Conservation (phyloP, 192 early-diverging fungal species). For the Allomyces macrogynus region DNA sequence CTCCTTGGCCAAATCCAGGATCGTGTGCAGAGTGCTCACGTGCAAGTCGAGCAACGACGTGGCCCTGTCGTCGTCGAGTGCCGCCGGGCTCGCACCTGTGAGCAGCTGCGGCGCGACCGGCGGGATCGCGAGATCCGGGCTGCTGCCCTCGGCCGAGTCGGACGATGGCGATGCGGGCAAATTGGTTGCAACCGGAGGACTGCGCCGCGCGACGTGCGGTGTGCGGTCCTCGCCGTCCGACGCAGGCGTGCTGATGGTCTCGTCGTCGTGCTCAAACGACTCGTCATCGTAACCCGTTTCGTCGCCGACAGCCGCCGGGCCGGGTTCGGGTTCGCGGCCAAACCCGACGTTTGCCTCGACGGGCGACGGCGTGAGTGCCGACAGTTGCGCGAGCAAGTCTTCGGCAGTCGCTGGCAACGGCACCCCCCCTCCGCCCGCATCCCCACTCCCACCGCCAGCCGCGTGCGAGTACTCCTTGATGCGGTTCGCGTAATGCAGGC, state of each 20-base stretch:
- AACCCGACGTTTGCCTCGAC: neutral
- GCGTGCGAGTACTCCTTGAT: neutral
- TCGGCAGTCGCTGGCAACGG: no score
- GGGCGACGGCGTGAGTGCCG: neutral
- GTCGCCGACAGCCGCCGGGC: neutral
- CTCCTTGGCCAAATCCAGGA: neutral
- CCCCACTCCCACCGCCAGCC: no score
- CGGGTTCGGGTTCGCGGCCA: neutral
- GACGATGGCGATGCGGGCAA: no score
- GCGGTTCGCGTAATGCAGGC: slow-evolving; percentile 13
- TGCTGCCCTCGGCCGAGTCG: no score
- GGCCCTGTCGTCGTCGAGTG: neutral
- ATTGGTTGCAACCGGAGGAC: no score
- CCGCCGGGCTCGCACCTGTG: neutral
- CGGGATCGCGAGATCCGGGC: neutral
- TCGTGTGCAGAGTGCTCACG: neutral
- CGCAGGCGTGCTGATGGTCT: neutral
- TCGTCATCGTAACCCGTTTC: neutral
- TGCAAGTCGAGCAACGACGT: neutral
- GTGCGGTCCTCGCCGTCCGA: slow-evolving; percentile 8
- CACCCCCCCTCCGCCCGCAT: no score
- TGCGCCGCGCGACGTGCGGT: slow-evolving; percentile 3
- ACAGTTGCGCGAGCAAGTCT: neutral
- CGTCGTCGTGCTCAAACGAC: neutral
- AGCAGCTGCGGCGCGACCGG: neutral